Percentiles rank a stretch among this genome's conserved stretches.
phyloP scores from a whole-genome alignment of 345 rosid genomes.

The Lagerstroemia speciosa region DNA sequence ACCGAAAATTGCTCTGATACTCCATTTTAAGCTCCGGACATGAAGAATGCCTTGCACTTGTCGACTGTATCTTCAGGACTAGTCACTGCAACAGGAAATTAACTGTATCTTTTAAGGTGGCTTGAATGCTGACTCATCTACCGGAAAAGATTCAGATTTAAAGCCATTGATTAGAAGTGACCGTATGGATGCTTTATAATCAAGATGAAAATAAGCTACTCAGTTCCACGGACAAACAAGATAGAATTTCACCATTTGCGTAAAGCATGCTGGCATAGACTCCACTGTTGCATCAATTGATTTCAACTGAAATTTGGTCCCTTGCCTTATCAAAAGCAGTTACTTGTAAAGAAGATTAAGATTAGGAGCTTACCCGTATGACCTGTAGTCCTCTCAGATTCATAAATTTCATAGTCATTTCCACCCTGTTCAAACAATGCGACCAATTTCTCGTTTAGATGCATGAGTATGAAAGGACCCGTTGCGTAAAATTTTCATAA shows the following conservation, averaged over 20 bases:
- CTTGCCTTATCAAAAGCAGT: neutral
- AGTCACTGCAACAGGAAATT: slow-evolving; percentile 46
- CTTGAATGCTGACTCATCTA: neutral
- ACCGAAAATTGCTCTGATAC: neutral
- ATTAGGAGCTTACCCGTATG: slow-evolving; percentile 57
- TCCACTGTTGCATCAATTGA: too few relatives aligned
- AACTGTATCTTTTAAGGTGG: neutral
- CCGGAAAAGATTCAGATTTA: neutral
- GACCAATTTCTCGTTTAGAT: neutral
- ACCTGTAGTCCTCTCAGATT: slow-evolving; percentile 75
- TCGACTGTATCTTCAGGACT: slow-evolving; percentile 66
- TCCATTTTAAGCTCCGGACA: slow-evolving; percentile 15
- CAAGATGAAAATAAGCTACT: neutral
- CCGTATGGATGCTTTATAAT: neutral
- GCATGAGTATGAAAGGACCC: neutral
- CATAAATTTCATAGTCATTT: slow-evolving; percentile 79
- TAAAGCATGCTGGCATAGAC: too few relatives aligned
- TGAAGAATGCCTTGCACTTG: slow-evolving; percentile 38
- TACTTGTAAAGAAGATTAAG: slow-evolving; percentile 1
- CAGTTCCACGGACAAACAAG: neutral
- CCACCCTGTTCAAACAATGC: slow-evolving; percentile 60
- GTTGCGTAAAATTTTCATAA: neutral
- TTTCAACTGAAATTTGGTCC: too few relatives aligned
- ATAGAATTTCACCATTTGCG: neutral
- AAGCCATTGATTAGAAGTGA: neutral